phyloP scores from a whole-genome alignment of 1,284 basidiomycete species.

The Irpex sp. region DNA sequence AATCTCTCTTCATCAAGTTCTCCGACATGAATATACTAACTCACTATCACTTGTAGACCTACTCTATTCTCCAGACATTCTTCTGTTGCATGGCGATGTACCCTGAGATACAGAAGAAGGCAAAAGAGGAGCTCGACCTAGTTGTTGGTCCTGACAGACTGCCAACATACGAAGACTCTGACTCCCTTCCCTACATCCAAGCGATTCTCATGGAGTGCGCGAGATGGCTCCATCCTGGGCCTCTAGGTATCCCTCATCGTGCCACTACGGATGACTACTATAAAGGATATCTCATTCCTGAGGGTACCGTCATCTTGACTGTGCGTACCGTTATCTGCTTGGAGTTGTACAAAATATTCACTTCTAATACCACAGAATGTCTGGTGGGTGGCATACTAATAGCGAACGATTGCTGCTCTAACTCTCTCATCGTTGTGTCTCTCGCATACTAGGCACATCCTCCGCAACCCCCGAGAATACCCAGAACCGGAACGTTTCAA shows the following conservation, averaged over 20 bases:
- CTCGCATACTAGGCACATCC: conserved; percentile 15
- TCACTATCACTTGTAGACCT: conserved; percentile 17
- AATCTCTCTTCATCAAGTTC: background rate
- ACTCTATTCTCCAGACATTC: conserved; percentile 24
- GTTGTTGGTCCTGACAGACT: conserved; percentile 25
- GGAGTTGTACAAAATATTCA: background rate
- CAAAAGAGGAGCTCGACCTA: conserved; percentile 27
- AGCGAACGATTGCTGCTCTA: background rate
- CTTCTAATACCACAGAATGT: background rate
- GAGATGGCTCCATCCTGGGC: conserved; percentile 15
- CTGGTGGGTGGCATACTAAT: background rate
- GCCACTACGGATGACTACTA: conserved; percentile 11
- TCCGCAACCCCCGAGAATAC: conserved; percentile 20
- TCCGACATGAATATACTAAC: background rate
- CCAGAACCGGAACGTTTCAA: conserved; percentile 21
- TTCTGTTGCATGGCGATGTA: conserved; percentile 27
- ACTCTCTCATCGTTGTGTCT: background rate
- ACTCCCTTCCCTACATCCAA: conserved; percentile 26
- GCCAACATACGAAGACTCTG: conserved; percentile 23
- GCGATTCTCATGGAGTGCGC: conserved; percentile 26
- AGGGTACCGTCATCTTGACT: background rate
- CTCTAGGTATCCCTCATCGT: conserved; percentile 10
- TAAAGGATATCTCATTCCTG: conserved; percentile 2
- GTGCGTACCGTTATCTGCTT: background rate
- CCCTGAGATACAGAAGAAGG: conserved; percentile 27